Percentiles rank a stretch among this genome's conserved stretches.
Conservation (phyloP, 2,329 filamentous ascomycete genomes). For the Apiospora malaysiana region DNA sequence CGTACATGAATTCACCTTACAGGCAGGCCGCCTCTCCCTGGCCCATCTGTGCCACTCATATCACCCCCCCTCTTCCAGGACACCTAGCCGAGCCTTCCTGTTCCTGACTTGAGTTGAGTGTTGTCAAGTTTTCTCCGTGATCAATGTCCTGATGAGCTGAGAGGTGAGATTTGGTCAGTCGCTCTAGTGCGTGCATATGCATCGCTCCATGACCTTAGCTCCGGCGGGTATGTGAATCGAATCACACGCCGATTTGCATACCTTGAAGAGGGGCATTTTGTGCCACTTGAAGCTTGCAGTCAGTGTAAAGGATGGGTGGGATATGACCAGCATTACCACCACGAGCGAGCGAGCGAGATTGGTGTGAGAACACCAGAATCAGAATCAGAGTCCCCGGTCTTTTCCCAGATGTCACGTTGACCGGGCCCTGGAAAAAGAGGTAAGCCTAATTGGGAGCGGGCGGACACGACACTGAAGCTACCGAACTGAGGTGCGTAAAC, state of each 20-base stretch:
- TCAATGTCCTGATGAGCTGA: not conserved
- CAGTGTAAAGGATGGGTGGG: not conserved
- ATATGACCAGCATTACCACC: not conserved
- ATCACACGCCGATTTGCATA: constrained; percentile 16
- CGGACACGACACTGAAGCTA: not conserved
- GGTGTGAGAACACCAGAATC: not conserved
- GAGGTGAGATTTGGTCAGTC: constrained; percentile 11
- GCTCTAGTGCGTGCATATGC: constrained; percentile 13
- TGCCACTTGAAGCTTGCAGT: not conserved
- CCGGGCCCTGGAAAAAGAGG: not conserved
- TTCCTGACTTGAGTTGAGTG: not conserved
- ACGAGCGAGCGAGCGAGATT: not conserved
- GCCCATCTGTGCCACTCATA: not conserved
- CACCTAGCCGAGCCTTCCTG: not conserved
- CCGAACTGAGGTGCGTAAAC: not conserved
- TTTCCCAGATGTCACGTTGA: not conserved
- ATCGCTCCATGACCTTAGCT: constrained; percentile 4
- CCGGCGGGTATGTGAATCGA: constrained; percentile 17
- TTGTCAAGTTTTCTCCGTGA: not conserved
- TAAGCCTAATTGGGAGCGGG: constrained; percentile 9
- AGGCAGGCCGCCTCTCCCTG: not conserved
- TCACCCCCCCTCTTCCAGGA: not conserved
- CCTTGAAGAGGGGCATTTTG: not conserved
- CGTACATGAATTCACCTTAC: no score
- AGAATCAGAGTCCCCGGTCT: not conserved